Evolutionary conservation across 306 rosid species (phyloP).

Genomic region (Fragaria nilgerrensis): DNA sequence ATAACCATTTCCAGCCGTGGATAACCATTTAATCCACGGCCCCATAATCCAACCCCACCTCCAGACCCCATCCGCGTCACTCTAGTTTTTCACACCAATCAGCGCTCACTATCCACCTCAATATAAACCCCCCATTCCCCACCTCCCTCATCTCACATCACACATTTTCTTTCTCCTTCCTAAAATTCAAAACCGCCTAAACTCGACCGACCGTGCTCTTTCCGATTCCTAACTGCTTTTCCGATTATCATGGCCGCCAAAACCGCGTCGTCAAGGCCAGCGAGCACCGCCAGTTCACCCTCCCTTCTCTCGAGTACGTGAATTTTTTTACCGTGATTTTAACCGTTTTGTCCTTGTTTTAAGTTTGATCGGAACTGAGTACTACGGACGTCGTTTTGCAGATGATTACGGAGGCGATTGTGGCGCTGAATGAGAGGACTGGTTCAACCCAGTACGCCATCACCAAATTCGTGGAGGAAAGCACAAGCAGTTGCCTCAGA

Average conservation of each 20-base stretch:
- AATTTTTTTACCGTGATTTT: not conserved
- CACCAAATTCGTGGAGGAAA: conserved; percentile 42
- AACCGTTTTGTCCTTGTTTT: not conserved
- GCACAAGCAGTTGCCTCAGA: conserved; percentile 53
- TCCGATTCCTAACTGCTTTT: not conserved
- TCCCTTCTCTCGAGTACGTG: conserved; percentile 30
- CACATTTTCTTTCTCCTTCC: not conserved
- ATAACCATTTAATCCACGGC: too few species aligned
- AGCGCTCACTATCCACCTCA: too few species aligned
- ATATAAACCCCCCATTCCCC: too few species aligned
- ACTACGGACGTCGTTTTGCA: not conserved
- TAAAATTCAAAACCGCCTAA: not conserved
- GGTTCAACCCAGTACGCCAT: conserved; percentile 55
- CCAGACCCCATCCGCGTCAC: too few species aligned
- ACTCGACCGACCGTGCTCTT: not conserved
- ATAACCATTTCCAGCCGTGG: too few species aligned
- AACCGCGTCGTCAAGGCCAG: conserved; percentile 22
- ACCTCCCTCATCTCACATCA: too few species aligned
- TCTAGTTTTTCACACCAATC: too few species aligned
- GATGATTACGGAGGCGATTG: conserved; percentile 51
- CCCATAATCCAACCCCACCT: too few species aligned
- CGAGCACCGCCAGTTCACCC: conserved; percentile 37
- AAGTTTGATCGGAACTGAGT: not conserved
- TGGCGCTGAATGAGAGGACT: conserved; percentile 40
- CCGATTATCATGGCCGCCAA: conserved; percentile 16